Evolutionary conservation across 805 yeast species (phyloP), one percentile per base, ranked within the genome.

Genomic region (Candida schatavii): DNA sequence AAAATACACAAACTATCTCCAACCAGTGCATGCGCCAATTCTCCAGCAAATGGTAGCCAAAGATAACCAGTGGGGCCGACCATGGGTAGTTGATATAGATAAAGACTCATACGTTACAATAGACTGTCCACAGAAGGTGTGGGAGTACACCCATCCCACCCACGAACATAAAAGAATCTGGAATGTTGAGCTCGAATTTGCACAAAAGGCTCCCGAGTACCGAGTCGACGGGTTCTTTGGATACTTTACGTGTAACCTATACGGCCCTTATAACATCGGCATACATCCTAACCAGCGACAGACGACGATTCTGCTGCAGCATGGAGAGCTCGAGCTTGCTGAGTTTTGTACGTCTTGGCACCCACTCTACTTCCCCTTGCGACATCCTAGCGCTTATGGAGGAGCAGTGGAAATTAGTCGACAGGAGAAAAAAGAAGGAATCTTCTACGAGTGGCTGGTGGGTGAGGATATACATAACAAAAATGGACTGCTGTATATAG

Each of bases 211-310:
- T 25, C 70, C 75, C 40, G n/a, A n/a, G n/a, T 77, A 84, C 2
- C 74, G 73, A 15, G 58, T 87, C 2, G 90, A 88, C 57, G 96
- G 91, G 0, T 57, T 89, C 27, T 66, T 80, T 3, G 97, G 97
- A 0, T 81, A 70, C 54, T 90, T 90, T 54, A 72, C 72, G n/a
- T 81, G 93, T 0, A 74, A 62, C 2, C 68, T 89, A n/a, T 86
- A 80, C 56, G 77, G 74, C 1, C 83, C 79, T 36, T 66, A 81
- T 19, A 55, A 56, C 6, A 64, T 86, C 3, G 75, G 84, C 22
- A 81, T 75, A 13, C 60, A 65, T 25, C 80, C 81, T 7, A 31
- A 28, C 10, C 41, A 38, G 19, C 27, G 39, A 17, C 51, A 2
- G 46, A 17, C 1, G 46, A 39, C n/a, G n/a, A n/a, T n/a, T n/a